Conservation (phyloP, 805 yeast genomes). For the Candida gorgasii region DNA sequence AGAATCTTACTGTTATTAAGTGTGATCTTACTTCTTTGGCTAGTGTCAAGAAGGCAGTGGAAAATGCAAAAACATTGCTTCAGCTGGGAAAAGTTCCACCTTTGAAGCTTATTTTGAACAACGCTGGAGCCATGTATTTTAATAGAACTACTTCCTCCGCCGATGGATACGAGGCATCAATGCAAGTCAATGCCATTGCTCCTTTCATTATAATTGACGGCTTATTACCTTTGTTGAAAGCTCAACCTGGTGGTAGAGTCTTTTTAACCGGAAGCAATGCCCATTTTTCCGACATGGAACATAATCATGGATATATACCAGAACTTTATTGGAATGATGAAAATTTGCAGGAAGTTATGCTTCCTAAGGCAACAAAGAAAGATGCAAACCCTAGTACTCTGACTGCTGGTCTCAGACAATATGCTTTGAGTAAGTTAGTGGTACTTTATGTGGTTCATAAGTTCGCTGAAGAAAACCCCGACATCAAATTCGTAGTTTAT, state of each 20-base stretch:
- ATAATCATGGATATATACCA: conserved; percentile 3
- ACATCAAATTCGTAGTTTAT: conserved; percentile 7
- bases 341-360: not conserved
- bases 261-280: conserved; percentile 12
- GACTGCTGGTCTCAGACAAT: conserved; percentile 8
- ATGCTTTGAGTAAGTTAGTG: conserved; percentile 9
- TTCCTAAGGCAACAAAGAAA: not conserved
- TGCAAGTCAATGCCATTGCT: conserved; percentile 9
- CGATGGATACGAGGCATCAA: conserved; percentile 10
- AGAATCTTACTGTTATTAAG: not conserved
- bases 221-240: conserved; percentile 3
- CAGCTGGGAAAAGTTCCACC: conserved; percentile 8
- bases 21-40: conserved; percentile 10
- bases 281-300: conserved; percentile 9
- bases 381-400: conserved; percentile 6
- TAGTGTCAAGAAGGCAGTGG: conserved; percentile 3
- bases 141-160: conserved; percentile 2
- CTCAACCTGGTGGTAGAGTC: not conserved
- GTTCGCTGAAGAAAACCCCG: conserved; percentile 5
- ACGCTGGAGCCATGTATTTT: conserved; percentile 4
- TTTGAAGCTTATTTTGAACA: conserved; percentile 1
- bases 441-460: conserved; percentile 7
- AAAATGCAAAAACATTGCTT: not conserved
- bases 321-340: conserved; percentile 9
- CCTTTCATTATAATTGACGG: conserved; percentile 1